Percentiles rank a stretch among this genome's conserved stretches.
Evolutionary conservation across 805 yeast genomes (phyloP).

Genomic region (Teunomyces funiuensis): DNA sequence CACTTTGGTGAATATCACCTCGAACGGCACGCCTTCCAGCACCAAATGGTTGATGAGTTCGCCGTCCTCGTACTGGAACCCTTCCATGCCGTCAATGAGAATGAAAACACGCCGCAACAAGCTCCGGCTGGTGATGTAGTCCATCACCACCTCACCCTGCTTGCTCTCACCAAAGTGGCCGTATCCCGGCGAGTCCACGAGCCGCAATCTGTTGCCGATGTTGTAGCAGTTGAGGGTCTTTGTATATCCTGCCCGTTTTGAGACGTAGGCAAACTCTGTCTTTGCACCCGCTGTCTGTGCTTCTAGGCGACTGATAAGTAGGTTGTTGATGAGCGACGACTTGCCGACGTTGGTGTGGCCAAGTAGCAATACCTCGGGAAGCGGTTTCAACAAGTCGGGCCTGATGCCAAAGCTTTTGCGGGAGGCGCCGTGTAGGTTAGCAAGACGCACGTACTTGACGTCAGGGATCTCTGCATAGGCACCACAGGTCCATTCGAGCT

Average conservation of each 20-base stretch:
- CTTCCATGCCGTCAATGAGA: constrained; percentile 59
- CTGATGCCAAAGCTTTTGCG: constrained; percentile 30
- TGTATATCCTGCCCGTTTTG: constrained; percentile 56
- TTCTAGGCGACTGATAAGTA: constrained; percentile 44
- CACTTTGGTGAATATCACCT: constrained; percentile 73
- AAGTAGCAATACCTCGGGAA: constrained; percentile 72
- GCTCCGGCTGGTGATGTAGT: constrained; percentile 57
- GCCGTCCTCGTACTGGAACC: constrained; percentile 58
- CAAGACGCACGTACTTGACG: constrained; percentile 33
- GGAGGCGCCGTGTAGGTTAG: constrained; percentile 16
- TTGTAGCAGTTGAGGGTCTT: constrained; percentile 71
- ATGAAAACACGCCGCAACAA: constrained; percentile 60
- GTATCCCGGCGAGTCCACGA: constrained; percentile 90
- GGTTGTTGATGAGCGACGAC: constrained; percentile 67
- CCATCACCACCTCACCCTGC: constrained; percentile 71
- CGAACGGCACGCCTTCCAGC: constrained; percentile 63
- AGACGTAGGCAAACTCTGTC: constrained; percentile 51
- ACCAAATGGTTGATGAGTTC: constrained; percentile 50
- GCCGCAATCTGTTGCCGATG: constrained; percentile 58
- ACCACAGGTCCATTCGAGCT: constrained; percentile 61
- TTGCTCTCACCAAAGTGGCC: constrained; percentile 63
- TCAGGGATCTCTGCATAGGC: constrained; percentile 59
- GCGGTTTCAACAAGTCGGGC: constrained; percentile 31
- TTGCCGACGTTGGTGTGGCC: constrained; percentile 90
- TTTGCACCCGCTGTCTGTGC: constrained; percentile 23